These are phyloP conservation scores for Crithidia acanthocephali DNA, from an alignment of 208 protist species.

Conservation along the genomic window DNA sequence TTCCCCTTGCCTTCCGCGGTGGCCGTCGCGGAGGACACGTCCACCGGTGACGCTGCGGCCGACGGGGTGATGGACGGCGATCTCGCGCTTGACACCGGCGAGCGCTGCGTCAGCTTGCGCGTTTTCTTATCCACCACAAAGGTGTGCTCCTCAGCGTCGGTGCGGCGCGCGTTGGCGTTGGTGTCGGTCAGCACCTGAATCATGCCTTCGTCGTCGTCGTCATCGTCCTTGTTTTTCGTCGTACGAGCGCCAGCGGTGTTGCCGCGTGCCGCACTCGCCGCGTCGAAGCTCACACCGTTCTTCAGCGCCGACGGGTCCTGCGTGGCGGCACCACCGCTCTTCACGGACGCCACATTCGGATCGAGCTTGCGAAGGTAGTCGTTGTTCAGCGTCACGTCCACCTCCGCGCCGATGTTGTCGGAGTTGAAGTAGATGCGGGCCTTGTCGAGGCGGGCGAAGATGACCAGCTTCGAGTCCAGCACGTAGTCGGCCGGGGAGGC, in stretches of 20 bases:
- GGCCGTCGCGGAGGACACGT: neutral
- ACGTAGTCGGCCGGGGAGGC: constrained; percentile 68
- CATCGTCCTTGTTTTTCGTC: neutral
- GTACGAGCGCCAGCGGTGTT: neutral
- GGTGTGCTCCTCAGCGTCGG: constrained; percentile 18
- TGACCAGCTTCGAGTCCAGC: constrained; percentile 53
- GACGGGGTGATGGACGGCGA: neutral
- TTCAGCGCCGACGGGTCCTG: neutral
- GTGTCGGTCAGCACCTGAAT: constrained; percentile 35
- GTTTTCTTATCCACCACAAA: constrained; percentile 34
- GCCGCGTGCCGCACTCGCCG: neutral
- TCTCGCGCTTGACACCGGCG: neutral
- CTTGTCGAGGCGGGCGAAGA: constrained; percentile 57
- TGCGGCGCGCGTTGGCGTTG: constrained; percentile 20
- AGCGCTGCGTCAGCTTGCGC: constrained; percentile 12
- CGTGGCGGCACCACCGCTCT: neutral
- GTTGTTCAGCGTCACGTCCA: constrained; percentile 43
- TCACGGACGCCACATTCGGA: neutral
- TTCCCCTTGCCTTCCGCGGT: constrained; percentile 6
- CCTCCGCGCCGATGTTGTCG: constrained; percentile 29
- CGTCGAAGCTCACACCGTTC: neutral
- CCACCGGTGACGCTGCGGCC: neutral
- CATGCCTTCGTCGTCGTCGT: constrained; percentile 34
- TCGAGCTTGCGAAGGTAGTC: constrained; percentile 33
- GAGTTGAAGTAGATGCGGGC: constrained; percentile 34